phyloP scores from a whole-genome alignment of 1,284 basidiomycete species.

The Ceratorhiza oryzae-sativae region DNA sequence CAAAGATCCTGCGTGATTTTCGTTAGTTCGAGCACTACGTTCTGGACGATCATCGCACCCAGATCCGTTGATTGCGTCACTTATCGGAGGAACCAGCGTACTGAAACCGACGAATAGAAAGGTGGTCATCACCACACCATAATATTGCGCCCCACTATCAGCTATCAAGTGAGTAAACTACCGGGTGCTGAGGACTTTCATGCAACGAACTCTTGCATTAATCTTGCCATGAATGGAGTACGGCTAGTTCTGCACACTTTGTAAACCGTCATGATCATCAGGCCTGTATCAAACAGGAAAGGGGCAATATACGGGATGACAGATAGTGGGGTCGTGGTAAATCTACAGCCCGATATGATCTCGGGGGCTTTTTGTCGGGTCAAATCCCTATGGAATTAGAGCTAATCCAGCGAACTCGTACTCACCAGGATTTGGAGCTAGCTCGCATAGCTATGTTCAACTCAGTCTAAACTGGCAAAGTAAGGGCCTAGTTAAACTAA shows the following conservation, averaged over 20 bases:
- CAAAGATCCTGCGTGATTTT: not conserved
- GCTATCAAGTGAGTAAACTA: not conserved
- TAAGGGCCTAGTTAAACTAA: not conserved
- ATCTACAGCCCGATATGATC: not conserved
- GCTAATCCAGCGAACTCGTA: not conserved
- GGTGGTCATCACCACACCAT: constrained; percentile 10
- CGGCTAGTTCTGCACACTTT: not conserved
- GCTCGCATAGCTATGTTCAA: not conserved
- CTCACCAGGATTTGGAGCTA: constrained; percentile 16
- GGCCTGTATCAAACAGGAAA: constrained; percentile 10
- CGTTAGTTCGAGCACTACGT: not conserved
- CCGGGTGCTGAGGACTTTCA: not conserved
- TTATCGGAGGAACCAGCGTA: not conserved
- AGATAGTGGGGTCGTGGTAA: not conserved
- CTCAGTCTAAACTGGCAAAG: not conserved
- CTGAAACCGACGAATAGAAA: constrained; percentile 23
- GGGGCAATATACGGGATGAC: constrained; percentile 25
- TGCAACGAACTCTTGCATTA: constrained; percentile 15
- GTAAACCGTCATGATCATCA: constrained; percentile 13
- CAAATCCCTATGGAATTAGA: not conserved
- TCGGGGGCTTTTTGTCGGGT: constrained; percentile 16
- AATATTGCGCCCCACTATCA: constrained; percentile 11
- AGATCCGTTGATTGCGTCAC: constrained; percentile 15
- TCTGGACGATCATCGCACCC: not conserved
- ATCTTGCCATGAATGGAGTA: not conserved